Conservation (phyloP, 164 flowering plant species). For the Stephania japonica region DNA sequence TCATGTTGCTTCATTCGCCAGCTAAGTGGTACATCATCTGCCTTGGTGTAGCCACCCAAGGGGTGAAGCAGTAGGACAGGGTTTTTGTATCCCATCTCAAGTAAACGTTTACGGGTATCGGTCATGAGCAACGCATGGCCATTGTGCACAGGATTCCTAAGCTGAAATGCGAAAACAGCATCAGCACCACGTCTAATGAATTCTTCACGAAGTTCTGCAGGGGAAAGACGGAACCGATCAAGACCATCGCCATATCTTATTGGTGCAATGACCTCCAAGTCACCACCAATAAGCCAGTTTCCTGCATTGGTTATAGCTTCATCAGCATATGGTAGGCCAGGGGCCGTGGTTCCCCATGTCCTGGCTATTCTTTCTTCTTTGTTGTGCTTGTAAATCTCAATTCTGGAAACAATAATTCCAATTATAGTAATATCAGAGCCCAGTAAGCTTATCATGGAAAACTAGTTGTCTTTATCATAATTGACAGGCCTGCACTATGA, state of each 20-base stretch:
- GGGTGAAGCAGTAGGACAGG: slow-evolving; percentile 92
- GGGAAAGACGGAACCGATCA: slow-evolving; percentile 77
- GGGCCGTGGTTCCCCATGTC: slow-evolving; percentile 91
- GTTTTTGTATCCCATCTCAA: slow-evolving; percentile 94
- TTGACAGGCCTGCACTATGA: neutral
- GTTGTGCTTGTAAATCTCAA: slow-evolving; percentile 86
- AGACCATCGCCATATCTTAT: slow-evolving; percentile 84
- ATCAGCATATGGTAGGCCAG: slow-evolving; percentile 78
- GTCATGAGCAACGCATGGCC: slow-evolving; percentile 99
- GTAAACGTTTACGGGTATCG: slow-evolving; percentile 82
- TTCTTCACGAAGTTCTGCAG: slow-evolving; percentile 71
- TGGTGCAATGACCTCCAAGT: slow-evolving; percentile 71
- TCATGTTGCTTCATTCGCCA: slow-evolving; percentile 97
- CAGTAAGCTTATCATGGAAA: neutral
- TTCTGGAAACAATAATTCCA: slow-evolving; percentile 33
- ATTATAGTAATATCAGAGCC: neutral
- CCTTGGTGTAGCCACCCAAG: slow-evolving; percentile 93
- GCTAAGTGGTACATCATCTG: slow-evolving; percentile 89
- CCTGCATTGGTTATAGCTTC: slow-evolving; percentile 61
- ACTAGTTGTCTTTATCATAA: neutral
- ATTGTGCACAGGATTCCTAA: slow-evolving; percentile 89
- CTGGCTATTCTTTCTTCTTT: slow-evolving; percentile 87
- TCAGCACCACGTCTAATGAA: slow-evolving; percentile 73
- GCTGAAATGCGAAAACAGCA: slow-evolving; percentile 95
- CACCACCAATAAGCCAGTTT: slow-evolving; percentile 88